These are phyloP conservation scores for Colletotrichum incanum DNA, from an alignment of 2,329 filamentous ascomycete genomes.

Conservation along the genomic window DNA sequence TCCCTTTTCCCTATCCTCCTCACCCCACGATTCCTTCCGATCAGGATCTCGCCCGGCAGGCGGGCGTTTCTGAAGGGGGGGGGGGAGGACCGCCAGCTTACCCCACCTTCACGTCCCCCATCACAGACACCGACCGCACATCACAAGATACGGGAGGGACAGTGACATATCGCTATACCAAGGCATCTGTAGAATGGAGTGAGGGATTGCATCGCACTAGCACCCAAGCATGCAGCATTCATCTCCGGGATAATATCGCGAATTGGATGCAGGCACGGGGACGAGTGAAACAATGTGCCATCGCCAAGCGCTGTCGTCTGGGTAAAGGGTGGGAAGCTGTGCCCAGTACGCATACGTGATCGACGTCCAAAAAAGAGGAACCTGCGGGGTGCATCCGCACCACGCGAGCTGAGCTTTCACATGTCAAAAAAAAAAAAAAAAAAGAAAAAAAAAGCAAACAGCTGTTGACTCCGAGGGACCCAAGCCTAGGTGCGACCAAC, in stretches of 20 bases:
- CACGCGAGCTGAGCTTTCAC: conserved; percentile 41
- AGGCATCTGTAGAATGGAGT: not conserved
- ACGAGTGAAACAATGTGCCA: conserved; percentile 30
- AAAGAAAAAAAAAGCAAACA: too few relatives aligned
- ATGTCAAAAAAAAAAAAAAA: conserved; percentile 36
- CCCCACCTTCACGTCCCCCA: conserved; percentile 22
- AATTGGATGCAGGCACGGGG: conserved; percentile 33
- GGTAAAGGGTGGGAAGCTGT: conserved; percentile 15
- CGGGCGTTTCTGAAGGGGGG: not conserved
- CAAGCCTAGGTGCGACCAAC: conserved; percentile 26
- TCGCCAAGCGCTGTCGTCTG: conserved; percentile 24
- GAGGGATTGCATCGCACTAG: conserved; percentile 6
- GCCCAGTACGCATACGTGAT: conserved; percentile 27
- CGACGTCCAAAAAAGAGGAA: conserved; percentile 42
- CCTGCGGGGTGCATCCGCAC: conserved; percentile 41
- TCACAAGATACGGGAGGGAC: not conserved
- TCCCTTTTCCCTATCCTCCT: not conserved
- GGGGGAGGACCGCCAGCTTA: not conserved
- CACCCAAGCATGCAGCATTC: conserved; percentile 27
- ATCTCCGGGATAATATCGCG: conserved; percentile 35
- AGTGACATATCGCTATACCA: not conserved
- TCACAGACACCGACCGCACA: conserved; percentile 14
- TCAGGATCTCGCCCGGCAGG: conserved; percentile 11
- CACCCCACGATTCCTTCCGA: conserved; percentile 21
- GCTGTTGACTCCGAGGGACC: conserved; percentile 21